Conservation (phyloP, 805 yeast genomes). For the Sungouiozyma ichnusensis region DNA sequence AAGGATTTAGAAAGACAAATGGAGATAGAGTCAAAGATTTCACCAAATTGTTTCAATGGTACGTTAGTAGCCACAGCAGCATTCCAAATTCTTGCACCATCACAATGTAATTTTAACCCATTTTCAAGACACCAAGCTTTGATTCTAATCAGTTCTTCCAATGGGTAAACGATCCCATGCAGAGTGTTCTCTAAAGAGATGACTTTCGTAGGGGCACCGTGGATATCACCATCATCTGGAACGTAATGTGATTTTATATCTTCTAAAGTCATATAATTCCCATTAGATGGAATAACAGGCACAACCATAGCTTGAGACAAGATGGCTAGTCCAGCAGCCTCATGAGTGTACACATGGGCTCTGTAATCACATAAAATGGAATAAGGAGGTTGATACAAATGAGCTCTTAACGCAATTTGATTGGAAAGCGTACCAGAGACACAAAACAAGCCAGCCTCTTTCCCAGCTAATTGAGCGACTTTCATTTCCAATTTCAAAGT, state of each 20-base stretch:
- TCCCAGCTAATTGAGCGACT: constrained; percentile 63
- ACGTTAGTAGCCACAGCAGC: constrained; percentile 64
- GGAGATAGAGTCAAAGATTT: constrained; percentile 78
- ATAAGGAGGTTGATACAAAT: constrained; percentile 62
- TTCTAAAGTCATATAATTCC: constrained; percentile 64
- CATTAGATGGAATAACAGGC: constrained; percentile 71
- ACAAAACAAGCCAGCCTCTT: constrained; percentile 72
- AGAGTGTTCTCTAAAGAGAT: constrained; percentile 82
- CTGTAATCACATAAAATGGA: constrained; percentile 79
- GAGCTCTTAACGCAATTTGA: constrained; percentile 73
- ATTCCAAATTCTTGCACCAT: constrained; percentile 93
- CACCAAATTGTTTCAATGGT: constrained; percentile 58
- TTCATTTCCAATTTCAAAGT: constrained; percentile 54
- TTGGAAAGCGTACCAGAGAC: constrained; percentile 86
- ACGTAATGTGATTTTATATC: constrained; percentile 56
- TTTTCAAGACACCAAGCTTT: constrained; percentile 56
- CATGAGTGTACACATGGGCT: constrained; percentile 72
- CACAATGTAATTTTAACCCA: constrained; percentile 62
- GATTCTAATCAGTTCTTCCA: constrained; percentile 65
- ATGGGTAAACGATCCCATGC: constrained; percentile 72
- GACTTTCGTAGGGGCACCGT: constrained; percentile 78
- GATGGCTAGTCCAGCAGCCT: constrained; percentile 87
- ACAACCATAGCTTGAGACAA: constrained; percentile 87
- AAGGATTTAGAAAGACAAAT: constrained; percentile 80
- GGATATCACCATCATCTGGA: constrained; percentile 74